These are phyloP conservation scores for Penicillium sp. DNA, from an alignment of 2,329 filamentous ascomycete genomes.

Conservation along the genomic window DNA sequence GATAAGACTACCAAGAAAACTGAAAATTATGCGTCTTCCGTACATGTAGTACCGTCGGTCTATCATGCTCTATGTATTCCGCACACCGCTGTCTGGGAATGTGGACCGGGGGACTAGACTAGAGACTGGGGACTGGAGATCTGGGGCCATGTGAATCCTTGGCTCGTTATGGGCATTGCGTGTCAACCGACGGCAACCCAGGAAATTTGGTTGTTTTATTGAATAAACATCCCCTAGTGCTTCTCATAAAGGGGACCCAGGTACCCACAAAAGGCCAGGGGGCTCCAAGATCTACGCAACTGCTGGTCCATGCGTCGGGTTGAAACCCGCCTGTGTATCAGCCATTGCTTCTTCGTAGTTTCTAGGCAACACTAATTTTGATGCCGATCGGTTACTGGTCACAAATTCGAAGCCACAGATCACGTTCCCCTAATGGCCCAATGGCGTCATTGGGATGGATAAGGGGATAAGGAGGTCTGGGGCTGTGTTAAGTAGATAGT, in stretches of 20 bases:
- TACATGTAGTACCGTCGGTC: too few species aligned
- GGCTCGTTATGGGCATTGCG: neutral
- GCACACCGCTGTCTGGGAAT: neutral
- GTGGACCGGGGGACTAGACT: neutral
- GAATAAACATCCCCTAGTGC: neutral
- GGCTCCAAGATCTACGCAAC: neutral
- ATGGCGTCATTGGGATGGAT: neutral
- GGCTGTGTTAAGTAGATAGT: neutral
- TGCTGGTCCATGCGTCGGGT: constrained; percentile 15
- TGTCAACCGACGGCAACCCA: neutral
- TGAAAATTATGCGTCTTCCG: neutral
- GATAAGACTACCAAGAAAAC: neutral
- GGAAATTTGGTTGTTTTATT: neutral
- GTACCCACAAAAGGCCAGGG: neutral
- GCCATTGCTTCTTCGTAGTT: constrained; percentile 2
- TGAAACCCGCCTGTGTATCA: constrained; percentile 9
- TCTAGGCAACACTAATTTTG: constrained; percentile 2
- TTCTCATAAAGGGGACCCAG: neutral
- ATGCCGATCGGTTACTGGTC: neutral
- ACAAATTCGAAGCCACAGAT: neutral
- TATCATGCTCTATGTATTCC: neutral
- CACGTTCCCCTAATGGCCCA: neutral
- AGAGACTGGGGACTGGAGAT: neutral
- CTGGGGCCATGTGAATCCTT: neutral
- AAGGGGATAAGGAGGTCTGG: neutral